Evolutionary conservation across 2,329 filamentous ascomycete species (phyloP), one percentile per base, ranked within the genome.

Genomic region (Graphium sp.): DNA sequence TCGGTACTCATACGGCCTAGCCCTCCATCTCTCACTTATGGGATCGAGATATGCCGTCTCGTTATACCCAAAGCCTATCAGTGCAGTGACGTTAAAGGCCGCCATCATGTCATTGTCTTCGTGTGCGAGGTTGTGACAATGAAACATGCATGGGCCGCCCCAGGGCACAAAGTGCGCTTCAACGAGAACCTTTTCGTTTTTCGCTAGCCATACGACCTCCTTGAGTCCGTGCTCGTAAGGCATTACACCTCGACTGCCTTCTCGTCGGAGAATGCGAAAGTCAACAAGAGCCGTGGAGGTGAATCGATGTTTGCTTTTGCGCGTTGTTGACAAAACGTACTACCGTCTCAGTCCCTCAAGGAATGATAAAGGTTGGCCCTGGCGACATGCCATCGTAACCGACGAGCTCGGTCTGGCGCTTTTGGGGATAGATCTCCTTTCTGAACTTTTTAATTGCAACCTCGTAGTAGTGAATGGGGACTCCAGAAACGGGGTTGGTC

Each of bases 261-360:
- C 54, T n/a, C 66, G 59, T 6, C 47, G 51, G 14, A 69, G 38
- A 20, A 73, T 50, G 31, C 61, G 56, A 43, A 73, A 64, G 38
- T 71, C 66, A 26, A 74, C 58, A 2, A 72, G 60, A 65, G 1
- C 66, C 65, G 37, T 70, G 66, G 12, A 70, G 49, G 45, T 70
- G 66, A 10, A 66, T 55, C 2, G 58, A 55, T 22, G 53, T 56
- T 11, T 54, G 49, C 3, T 45, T 41, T 13, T 46, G 41, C 7
- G 53, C 55, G 15, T 58, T 55, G 44, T 71, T 71, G 36, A 59
- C 50, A 35, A 66, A 60, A 18, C 66, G 53, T 6, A 70, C 58
- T 3, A 71, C 54, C 3, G 55, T 56, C 45, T 71, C 61, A 12
- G 53, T 52, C 1, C 62, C 62, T 31, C 49, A 46, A 5, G 52